These are phyloP conservation scores for Cercospora brassicicola DNA, from an alignment of 2,329 filamentous ascomycete genomes.

Conservation along the genomic window DNA sequence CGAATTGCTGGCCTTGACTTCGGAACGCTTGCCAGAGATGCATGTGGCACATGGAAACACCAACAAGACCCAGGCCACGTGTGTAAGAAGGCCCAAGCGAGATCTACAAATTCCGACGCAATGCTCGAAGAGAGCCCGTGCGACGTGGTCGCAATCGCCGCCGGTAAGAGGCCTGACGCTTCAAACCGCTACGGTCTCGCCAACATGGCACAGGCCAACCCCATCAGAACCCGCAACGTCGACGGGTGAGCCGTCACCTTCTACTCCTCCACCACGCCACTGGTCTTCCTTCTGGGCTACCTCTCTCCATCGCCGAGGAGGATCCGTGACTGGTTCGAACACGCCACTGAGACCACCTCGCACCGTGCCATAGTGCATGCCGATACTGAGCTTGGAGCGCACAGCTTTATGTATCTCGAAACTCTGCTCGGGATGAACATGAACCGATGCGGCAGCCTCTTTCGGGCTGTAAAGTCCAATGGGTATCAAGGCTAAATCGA, in stretches of 20 bases:
- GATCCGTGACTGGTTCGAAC: conserved; percentile 54
- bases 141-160: not conserved
- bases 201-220: conserved; percentile 46
- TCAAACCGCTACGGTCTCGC: conserved; percentile 49
- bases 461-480: conserved; percentile 52
- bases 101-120: not conserved
- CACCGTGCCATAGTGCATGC: conserved; percentile 56
- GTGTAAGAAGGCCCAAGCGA: not conserved
- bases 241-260: conserved; percentile 34
- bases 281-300: conserved; percentile 45
- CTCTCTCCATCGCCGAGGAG: conserved; percentile 48
- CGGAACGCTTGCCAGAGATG: not conserved
- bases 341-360: conserved; percentile 47
- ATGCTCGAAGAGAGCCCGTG: not conserved
- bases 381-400: conserved; percentile 50
- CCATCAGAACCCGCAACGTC: conserved; percentile 42
- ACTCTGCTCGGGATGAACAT: conserved; percentile 52
- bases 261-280: conserved; percentile 37
- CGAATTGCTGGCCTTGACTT: not conserved
- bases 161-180: not conserved
- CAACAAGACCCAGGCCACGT: not conserved
- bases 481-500: conserved; percentile 52
- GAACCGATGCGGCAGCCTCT: conserved; percentile 47
- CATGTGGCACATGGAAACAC: not conserved
- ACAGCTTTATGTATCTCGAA: conserved; percentile 52